Percentiles rank a stretch among this genome's conserved stretches.
Evolutionary conservation across 805 yeast species (phyloP).

Genomic region (Schizosaccharomyces pombe): DNA sequence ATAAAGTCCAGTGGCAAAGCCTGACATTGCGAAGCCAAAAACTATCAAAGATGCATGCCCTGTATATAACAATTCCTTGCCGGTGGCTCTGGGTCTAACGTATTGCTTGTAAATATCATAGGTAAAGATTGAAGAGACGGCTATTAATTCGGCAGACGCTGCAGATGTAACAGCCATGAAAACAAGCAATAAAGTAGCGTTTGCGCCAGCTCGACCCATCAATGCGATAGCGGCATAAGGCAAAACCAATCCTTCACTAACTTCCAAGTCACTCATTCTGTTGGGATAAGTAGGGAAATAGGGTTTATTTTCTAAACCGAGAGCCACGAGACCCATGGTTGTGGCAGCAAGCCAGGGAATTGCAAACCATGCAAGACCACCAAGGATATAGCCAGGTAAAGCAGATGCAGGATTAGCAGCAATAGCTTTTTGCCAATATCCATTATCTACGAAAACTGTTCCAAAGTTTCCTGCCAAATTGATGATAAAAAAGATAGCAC

Average conservation of each 20-base stretch:
- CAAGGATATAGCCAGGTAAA: constrained; percentile 23
- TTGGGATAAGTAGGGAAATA: constrained; percentile 60
- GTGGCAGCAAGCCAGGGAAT: constrained; percentile 20
- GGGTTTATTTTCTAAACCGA: constrained; percentile 35
- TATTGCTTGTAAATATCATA: constrained; percentile 62
- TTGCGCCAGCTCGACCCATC: constrained; percentile 70
- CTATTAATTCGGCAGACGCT: constrained; percentile 64
- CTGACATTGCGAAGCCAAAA: constrained; percentile 40
- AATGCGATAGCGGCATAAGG: constrained; percentile 57
- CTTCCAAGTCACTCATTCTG: constrained; percentile 37
- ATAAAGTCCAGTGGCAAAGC: constrained; percentile 51
- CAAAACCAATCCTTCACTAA: constrained; percentile 37
- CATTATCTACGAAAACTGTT: constrained; percentile 13
- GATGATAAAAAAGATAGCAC: constrained; percentile 75
- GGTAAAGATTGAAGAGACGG: constrained; percentile 57
- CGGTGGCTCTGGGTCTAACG: constrained; percentile 49
- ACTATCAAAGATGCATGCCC: constrained; percentile 41
- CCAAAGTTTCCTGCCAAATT: constrained; percentile 27
- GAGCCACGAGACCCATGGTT: constrained; percentile 19
- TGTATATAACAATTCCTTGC: constrained; percentile 37
- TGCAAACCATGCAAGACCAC: constrained; percentile 25
- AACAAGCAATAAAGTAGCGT: constrained; percentile 43
- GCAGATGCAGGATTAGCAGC: constrained; percentile 22
- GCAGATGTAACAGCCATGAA: constrained; percentile 80
- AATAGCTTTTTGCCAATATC: constrained; percentile 21